Evolutionary conservation across 192 early-diverging fungal genomes (phyloP), one percentile per base, ranked within the genome.

Genomic region (Gonapodya sp.): DNA sequence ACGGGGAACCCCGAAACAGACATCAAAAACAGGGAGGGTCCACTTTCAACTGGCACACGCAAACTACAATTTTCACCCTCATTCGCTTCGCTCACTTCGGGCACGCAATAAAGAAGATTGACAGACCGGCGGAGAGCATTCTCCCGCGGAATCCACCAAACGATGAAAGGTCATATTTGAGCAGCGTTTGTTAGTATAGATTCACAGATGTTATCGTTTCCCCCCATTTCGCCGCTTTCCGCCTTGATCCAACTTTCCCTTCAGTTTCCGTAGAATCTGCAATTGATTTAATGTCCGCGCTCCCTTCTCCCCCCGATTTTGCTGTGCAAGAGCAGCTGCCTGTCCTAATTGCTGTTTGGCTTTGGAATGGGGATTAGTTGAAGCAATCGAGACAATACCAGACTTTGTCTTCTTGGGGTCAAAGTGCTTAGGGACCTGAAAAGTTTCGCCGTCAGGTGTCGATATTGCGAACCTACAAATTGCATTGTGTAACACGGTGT

Each of bases 381-480:
- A 16, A 16, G 46, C 8, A 64, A 64, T 8, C 24, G 46, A 64
- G 8, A 64, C 46, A 64, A 64, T 64, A 64, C 46, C 46, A 24
- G 46, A 64, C 46, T 64, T 64, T 64, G 46, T 16, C 8, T 8
- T 64, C 24, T 8, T 16, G 8, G 46, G 46, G 46, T 64, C 24
- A 24, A 64, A 64, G 46, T 64, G 8, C 46, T 16, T 24, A 24
- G 46, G 46, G 24, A 64, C 46, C 46, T 64, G 8, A 64, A 64
- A 64, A 16, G 8, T 64, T 36, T 94, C 94, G 80, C 92, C 87
- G n/a, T 92, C 86, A 35, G 85, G 83, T 33, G 86, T 93, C 36
- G 84, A 87, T 80, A 96, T 94, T 14, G 93, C 93, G 80, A 90
- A 93, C 80, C 90, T 91, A 77, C 82, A 8, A 64, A 64, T 16